Evolutionary conservation across 164 flowering plant species (phyloP), one percentile per base, ranked within the genome.

Genomic region (Umbilicus rupestris): DNA sequence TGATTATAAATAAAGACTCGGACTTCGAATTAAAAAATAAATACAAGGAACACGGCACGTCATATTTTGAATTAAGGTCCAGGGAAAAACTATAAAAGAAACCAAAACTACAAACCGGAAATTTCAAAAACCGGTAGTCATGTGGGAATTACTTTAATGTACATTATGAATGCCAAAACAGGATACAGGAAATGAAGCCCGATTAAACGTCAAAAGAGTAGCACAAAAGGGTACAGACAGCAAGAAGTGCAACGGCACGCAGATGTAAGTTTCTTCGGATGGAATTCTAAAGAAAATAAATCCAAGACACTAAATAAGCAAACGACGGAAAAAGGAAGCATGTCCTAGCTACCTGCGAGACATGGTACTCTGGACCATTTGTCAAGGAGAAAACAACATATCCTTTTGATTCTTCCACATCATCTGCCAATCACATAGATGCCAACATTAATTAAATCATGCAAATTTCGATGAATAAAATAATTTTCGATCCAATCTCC

Each of bases 321-420:
- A 16, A 20, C 45, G 39, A 46, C n/a, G 63, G 16, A 10, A 45
- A 5, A 8, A 17, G 8, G 24, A 5, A 44, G 33, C 55, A 49
- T 6, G 20, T 62, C 37, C 6, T 2, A 24, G 5, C 55, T 83
- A 93, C 97, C 96, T 94, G 99, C 17, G 95, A 85, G 68, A 86
- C 76, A 74, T 94, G 99, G 77, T 87, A 91, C 66, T 94, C 97
- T 26, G 97, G 96, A 55, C 99, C 99, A 77, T 85, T 83, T 9
- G 84, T 84, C 65, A 94, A 75, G 8, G 99, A 89, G 78, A 94
- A 87, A 52, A 84, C 82, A 68, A 94, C 74, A 72, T 64, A 91
- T n/a, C 99, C 97, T 47, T 76, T 78, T 7, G 93, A 70, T 57
- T 73, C 66, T 47, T 79, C 82, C 17, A 70, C 74, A 29, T 78